Percentiles rank a stretch among this genome's conserved stretches.
phyloP scores from a whole-genome alignment of 352 stramenopile species.

The Pythium insidiosum region DNA sequence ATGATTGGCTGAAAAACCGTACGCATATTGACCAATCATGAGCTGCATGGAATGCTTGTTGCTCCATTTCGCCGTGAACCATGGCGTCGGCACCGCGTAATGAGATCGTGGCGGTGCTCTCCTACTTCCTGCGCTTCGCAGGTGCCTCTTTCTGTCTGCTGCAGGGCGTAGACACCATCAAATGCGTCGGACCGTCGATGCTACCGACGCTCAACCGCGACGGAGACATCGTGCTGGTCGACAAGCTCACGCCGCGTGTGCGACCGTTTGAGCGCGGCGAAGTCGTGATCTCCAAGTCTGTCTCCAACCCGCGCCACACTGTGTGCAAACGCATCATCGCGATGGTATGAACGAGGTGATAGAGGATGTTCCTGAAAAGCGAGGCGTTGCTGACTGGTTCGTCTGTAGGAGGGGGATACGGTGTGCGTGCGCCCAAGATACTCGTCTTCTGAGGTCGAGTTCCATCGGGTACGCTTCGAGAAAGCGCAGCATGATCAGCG shows the following conservation, averaged over 20 bases:
- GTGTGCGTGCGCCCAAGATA: conserved; percentile 64
- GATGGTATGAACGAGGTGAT: conserved; percentile 14
- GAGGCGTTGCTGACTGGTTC: background rate
- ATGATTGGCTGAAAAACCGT: too few species aligned
- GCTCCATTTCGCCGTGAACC: too few species aligned
- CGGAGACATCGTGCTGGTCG: conserved; percentile 86
- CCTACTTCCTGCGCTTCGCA: conserved; percentile 71
- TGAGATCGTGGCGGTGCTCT: conserved; percentile 40
- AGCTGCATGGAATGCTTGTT: too few species aligned
- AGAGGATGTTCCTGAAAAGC: background rate
- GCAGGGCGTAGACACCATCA: conserved; percentile 71
- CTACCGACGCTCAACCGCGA: conserved; percentile 85
- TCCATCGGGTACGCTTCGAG: conserved; percentile 54
- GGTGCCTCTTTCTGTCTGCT: conserved; percentile 62
- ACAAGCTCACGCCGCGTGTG: conserved; percentile 77
- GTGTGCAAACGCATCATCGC: conserved; percentile 89
- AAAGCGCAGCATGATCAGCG: too few species aligned
- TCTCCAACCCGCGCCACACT: conserved; percentile 77
- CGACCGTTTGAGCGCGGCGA: conserved; percentile 63
- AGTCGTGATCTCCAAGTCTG: conserved; percentile 84
- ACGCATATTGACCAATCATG: too few species aligned
- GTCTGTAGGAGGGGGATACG: conserved; percentile 58
- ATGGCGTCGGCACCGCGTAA: conserved; percentile 4
- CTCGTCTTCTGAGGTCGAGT: conserved; percentile 65
- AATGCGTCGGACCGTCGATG: conserved; percentile 87